phyloP scores from a whole-genome alignment of 2,329 filamentous ascomycete genomes.

The Ascochyta pisi region DNA sequence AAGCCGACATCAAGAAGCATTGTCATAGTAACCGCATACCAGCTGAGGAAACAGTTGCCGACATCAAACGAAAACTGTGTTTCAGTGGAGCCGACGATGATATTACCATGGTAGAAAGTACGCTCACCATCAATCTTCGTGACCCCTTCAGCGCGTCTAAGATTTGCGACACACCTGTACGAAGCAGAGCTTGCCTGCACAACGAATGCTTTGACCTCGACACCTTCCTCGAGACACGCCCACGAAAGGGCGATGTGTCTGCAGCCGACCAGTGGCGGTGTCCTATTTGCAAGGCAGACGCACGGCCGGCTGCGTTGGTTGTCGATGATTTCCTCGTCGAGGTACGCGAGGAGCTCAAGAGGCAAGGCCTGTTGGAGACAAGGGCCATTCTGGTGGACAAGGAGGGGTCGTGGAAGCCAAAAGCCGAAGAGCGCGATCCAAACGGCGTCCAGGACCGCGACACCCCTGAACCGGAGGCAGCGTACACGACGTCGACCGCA shows the following conservation, averaged over 20 bases:
- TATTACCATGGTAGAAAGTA: constrained; percentile 50
- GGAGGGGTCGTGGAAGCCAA: constrained; percentile 71
- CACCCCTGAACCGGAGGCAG: constrained; percentile 7
- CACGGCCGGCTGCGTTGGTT: constrained; percentile 72
- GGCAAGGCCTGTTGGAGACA: constrained; percentile 56
- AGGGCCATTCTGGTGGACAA: constrained; percentile 68
- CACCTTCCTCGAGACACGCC: constrained; percentile 69
- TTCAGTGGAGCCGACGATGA: constrained; percentile 53
- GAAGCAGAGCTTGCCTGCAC: constrained; percentile 74
- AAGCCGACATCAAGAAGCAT: constrained; percentile 46
- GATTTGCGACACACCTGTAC: constrained; percentile 74
- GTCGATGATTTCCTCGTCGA: constrained; percentile 76
- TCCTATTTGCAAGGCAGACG: constrained; percentile 80
- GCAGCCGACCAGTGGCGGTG: constrained; percentile 81
- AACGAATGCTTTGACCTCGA: constrained; percentile 89
- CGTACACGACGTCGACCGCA: not conserved
- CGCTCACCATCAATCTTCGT: constrained; percentile 53
- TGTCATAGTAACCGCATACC: constrained; percentile 46
- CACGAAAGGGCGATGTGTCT: constrained; percentile 29
- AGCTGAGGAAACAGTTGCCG: constrained; percentile 59
- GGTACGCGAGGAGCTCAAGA: constrained; percentile 64
- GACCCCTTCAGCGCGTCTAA: constrained; percentile 55
- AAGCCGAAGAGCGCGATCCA: constrained; percentile 33
- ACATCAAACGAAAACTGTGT: constrained; percentile 63
- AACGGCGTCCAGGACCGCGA: constrained; percentile 22